These are phyloP conservation scores for Penicillium sp. DNA, from an alignment of 2,329 filamentous ascomycete genomes.

Conservation along the genomic window DNA sequence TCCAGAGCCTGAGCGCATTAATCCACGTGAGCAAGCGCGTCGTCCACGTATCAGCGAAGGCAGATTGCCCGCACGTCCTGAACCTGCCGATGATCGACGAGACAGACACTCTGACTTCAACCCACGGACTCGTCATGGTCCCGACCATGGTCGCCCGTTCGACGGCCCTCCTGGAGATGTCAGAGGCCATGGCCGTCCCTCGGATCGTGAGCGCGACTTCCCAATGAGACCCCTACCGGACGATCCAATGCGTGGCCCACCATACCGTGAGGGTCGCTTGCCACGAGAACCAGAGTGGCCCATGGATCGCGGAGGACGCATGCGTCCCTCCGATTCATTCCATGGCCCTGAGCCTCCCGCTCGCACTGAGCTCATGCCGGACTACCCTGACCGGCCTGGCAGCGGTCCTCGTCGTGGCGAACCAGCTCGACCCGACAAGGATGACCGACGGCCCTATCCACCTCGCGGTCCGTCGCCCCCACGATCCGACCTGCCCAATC, in stretches of 20 bases:
- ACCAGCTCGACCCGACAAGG: conserved; percentile 28
- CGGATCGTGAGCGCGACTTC: conserved; percentile 39
- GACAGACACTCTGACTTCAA: conserved; percentile 41
- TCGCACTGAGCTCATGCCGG: conserved; percentile 37
- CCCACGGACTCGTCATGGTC: conserved; percentile 36
- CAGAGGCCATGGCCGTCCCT: conserved; percentile 37
- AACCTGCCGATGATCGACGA: conserved; percentile 40
- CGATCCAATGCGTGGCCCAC: conserved; percentile 40
- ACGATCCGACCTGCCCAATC: conserved; percentile 32
- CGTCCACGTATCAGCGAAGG: conserved; percentile 40
- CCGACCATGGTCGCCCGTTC: conserved; percentile 37
- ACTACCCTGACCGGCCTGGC: conserved; percentile 28
- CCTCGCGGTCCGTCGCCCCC: conserved; percentile 28
- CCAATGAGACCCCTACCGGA: conserved; percentile 34
- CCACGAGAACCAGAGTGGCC: conserved; percentile 40
- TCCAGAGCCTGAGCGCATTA: conserved; percentile 38
- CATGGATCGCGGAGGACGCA: conserved; percentile 35
- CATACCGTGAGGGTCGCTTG: conserved; percentile 36
- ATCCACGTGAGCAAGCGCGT: conserved; percentile 34
- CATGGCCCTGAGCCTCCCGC: conserved; percentile 30
- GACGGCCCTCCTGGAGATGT: conserved; percentile 35
- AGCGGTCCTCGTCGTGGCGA: conserved; percentile 35
- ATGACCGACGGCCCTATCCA: conserved; percentile 33
- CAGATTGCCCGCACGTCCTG: conserved; percentile 39
- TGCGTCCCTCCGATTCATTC: conserved; percentile 33